A percentile compares a stretch with the other conserved stretches of the same genome.
Evolutionary conservation across 257 asterid species (phyloP).

Genomic region (Capsicum rhomboideum): DNA sequence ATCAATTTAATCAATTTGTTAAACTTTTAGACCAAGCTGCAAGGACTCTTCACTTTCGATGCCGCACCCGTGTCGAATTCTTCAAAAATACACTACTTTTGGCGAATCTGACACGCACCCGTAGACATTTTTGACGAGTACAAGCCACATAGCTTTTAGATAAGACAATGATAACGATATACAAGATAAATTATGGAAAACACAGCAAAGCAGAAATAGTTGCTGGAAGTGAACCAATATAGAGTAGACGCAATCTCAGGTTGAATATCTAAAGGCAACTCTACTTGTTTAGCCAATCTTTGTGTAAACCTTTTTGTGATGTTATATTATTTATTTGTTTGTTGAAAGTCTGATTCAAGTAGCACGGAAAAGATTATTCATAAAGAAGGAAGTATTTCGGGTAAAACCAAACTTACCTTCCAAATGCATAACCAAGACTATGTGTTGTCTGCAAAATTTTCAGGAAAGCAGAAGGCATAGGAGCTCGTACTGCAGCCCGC

Average conservation of each 20-base stretch:
- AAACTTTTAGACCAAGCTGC: no score
- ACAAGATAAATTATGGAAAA: not conserved
- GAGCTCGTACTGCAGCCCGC: constrained; percentile 97
- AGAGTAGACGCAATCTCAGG: not conserved
- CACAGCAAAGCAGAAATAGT: not conserved
- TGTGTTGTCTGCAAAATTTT: constrained; percentile 93
- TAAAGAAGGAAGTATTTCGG: not conserved
- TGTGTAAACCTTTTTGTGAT: not conserved
- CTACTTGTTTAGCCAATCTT: not conserved
- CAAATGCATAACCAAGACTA: constrained; percentile 63
- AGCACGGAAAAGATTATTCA: not conserved
- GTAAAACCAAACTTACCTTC: constrained; percentile 45
- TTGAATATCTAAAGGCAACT: not conserved
- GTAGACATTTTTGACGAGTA: no score
- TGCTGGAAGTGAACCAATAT: not conserved
- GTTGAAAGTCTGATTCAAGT: not conserved
- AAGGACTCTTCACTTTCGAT: no score
- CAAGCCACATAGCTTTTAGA: not conserved
- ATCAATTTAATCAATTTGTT: not conserved
- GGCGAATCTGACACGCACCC: no score
- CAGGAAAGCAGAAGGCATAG: constrained; percentile 86
- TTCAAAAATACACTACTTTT: no score
- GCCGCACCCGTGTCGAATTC: no score
- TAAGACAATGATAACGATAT: not conserved
- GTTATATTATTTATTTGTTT: not conserved